Conservation (phyloP, 2,329 filamentous ascomycete genomes). For the Emericellopsis atlantica region DNA sequence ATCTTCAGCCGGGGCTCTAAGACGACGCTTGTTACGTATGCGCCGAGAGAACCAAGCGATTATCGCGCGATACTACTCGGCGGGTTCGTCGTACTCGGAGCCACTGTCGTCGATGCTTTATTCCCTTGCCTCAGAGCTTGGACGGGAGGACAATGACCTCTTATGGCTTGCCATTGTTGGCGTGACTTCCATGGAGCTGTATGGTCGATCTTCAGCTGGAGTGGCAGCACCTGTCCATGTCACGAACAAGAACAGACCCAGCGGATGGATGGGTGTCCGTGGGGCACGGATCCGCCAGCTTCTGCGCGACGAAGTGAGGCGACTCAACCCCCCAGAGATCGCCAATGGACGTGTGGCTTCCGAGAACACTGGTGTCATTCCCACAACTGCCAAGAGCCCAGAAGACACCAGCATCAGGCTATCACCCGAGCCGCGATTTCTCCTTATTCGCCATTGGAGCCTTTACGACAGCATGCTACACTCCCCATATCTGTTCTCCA, state of each 20-base stretch:
- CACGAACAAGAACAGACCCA: conserved; percentile 41
- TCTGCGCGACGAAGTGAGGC: conserved; percentile 83
- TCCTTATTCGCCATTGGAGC: conserved; percentile 92
- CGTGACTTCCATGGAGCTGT: conserved; percentile 85
- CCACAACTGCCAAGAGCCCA: conserved; percentile 75
- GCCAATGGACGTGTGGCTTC: conserved; percentile 47
- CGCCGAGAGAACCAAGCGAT: conserved; percentile 65
- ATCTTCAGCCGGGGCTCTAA: conserved; percentile 59
- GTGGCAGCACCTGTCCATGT: conserved; percentile 48
- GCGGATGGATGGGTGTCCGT: conserved; percentile 71
- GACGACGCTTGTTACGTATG: conserved; percentile 61
- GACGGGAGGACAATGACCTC: conserved; percentile 91
- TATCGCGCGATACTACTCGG: conserved; percentile 70
- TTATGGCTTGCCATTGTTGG: conserved; percentile 93
- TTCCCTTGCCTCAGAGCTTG: conserved; percentile 85
- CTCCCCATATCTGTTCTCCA: conserved; percentile 84
- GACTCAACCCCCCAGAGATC: conserved; percentile 70
- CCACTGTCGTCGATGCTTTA: conserved; percentile 92
- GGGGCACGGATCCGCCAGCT: conserved; percentile 77
- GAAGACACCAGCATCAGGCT: conserved; percentile 87
- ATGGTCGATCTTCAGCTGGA: conserved; percentile 73
- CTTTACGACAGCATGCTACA: conserved; percentile 98
- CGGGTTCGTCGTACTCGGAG: conserved; percentile 85
- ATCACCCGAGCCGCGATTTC: conserved; percentile 85
- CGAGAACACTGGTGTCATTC: conserved; percentile 70